Evolutionary conservation across 2,329 filamentous ascomycete genomes (phyloP).

Genomic region (Didymella sp.): DNA sequence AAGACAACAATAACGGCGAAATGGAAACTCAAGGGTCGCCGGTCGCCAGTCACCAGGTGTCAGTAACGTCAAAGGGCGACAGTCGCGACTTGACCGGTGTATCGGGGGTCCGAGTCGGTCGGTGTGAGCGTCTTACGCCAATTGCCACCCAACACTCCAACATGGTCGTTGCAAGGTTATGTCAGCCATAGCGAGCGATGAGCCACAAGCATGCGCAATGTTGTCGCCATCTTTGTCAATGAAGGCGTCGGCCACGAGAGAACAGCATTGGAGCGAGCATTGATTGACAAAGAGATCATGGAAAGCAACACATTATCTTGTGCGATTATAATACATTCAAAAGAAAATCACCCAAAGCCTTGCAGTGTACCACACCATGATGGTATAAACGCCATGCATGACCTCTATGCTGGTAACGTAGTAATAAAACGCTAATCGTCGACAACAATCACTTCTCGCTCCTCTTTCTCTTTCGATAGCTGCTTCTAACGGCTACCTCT

Average conservation of each 20-base stretch:
- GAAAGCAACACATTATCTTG: background rate
- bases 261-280: background rate
- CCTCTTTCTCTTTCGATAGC: background rate
- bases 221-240: background rate
- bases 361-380: background rate
- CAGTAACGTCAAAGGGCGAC: background rate
- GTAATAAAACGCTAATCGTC: constrained; percentile 15
- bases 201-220: background rate
- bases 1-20: background rate
- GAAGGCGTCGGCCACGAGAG: background rate
- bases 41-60: background rate
- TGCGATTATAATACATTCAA: background rate
- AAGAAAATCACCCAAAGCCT: background rate
- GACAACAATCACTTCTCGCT: constrained; percentile 16
- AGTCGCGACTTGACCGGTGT: background rate
- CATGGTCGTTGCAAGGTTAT: background rate
- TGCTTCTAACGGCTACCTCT: constrained; percentile 40
- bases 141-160: background rate
- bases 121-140: background rate
- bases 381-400: background rate
- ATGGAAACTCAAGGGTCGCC: too few species aligned
- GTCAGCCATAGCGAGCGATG: background rate
- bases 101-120: background rate
- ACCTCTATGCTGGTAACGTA: background rate
- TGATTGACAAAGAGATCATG: background rate